Percentiles rank a stretch among this genome's conserved stretches.
Conservation (phyloP, 768 basidiomycete genomes). For the Kwoniella dejecticola region DNA sequence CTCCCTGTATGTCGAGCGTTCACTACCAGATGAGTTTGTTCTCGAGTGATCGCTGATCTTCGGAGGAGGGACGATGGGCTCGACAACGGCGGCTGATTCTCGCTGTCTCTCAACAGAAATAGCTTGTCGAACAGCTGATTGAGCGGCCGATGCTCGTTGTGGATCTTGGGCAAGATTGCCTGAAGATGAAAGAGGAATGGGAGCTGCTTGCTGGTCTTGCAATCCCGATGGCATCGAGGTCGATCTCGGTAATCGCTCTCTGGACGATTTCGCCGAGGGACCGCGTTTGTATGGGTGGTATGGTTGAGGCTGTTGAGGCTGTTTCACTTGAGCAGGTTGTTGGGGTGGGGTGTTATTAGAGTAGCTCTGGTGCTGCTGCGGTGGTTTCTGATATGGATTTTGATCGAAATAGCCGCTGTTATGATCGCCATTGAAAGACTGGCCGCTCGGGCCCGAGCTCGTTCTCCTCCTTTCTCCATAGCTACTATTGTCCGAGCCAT, state of each 20-base stretch:
- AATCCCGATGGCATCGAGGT: conserved; percentile 15
- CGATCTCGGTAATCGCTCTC: conserved; percentile 34
- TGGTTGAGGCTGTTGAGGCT: conserved; percentile 25
- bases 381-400: conserved; percentile 8
- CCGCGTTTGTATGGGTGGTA: conserved; percentile 50
- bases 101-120: not conserved
- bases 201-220: conserved; percentile 9
- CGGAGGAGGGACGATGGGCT: conserved; percentile 9
- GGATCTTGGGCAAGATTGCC: conserved; percentile 12
- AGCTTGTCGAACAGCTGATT: not conserved
- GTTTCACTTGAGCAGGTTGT: conserved; percentile 11
- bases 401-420: conserved; percentile 16
- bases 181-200: conserved; percentile 15
- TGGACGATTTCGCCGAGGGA: conserved; percentile 30
- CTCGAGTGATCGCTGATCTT: conserved; percentile 9
- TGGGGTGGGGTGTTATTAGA: conserved; percentile 3
- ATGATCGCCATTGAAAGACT: not conserved
- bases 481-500: conserved; percentile 10
- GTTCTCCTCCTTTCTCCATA: conserved; percentile 28
- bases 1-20: conserved; percentile 3
- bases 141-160: not conserved
- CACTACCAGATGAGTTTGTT: conserved; percentile 13
- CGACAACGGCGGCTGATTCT: not conserved
- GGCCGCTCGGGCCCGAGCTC: conserved; percentile 25
- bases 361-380: conserved; percentile 1